Evolutionary conservation across 2,329 filamentous ascomycete species (phyloP), one percentile per base, ranked within the genome.

Genomic region (Zasmidium cellare): DNA sequence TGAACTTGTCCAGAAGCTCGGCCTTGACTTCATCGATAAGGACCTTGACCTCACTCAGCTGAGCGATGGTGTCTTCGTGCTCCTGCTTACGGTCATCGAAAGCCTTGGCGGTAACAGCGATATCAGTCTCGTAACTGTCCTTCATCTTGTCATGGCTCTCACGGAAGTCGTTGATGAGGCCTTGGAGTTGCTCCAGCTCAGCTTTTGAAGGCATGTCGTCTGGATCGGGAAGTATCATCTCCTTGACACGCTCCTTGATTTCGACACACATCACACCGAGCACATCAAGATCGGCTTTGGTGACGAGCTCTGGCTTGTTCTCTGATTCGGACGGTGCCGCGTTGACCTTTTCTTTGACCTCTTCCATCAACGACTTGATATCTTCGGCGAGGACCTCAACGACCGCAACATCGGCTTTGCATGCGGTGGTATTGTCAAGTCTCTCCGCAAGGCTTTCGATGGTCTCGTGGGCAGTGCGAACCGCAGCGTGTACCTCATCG

Each of bases 11-110:
- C 71, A 90, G 88, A 47, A 96, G 79, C 45, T 91, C 83, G 31
- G 87, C 85, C 59, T 91, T 90, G 66, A 97, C 85, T 53, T 91
- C 89, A 56, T 90, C 86, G 1, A 97, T 79, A 67, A 91, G 85
- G 0, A 78, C 76, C 77, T 91, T 93, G 69, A 96, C 86, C 66
- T 92, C 91, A 1, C 84, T 83, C 16, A 97, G 88, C 56, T 88
- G 87, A 59, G 93, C 88, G 14, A 88, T 83, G 22, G 96, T 84
- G 14, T 86, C 87, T 20, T 88, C 87, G 54, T 91, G 91, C 72
- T 97, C 93, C 46, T 88, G 84, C 69, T 93, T 91, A 23, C 91
- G 88, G 58, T 93, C 88, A 53, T 94, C 91, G 47, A 94, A 88
- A 0, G 89, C 88, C 74, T 91, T 91, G 1, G 86, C 86, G 16